Evolutionary conservation across 75 land plant genomes (phyloP).

Genomic region (Pseudotsuga menziesii): DNA sequence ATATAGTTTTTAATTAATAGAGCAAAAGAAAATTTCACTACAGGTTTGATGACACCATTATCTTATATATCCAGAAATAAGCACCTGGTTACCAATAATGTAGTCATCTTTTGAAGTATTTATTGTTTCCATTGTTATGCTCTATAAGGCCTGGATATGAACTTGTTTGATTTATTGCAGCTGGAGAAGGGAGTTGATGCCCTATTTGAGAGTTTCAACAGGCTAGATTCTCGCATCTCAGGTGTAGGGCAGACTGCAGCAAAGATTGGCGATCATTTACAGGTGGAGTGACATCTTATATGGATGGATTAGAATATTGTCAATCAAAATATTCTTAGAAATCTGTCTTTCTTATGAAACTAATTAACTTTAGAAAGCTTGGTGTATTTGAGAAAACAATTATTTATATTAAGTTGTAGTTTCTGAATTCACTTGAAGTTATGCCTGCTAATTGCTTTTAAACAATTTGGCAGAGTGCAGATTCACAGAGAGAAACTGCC

Average conservation of each 20-base stretch:
- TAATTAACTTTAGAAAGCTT: neutral
- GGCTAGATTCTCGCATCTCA: slow-evolving; percentile 93
- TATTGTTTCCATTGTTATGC: neutral
- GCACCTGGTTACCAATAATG: neutral
- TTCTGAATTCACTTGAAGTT: slow-evolving; percentile 1
- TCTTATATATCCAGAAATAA: neutral
- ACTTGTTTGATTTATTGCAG: slow-evolving; percentile 29
- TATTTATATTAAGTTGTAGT: neutral
- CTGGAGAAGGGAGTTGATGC: slow-evolving; percentile 95
- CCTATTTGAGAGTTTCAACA: slow-evolving; percentile 86
- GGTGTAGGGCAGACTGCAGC: slow-evolving; percentile 99
- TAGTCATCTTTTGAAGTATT: neutral
- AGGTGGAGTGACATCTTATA: slow-evolving; percentile 44
- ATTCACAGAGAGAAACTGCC: slow-evolving; percentile 93
- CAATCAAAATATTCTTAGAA: neutral
- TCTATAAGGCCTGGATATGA: neutral
- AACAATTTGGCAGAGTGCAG: slow-evolving; percentile 78
- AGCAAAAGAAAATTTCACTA: too few relatives aligned
- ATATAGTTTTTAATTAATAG: too few relatives aligned
- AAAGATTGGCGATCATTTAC: slow-evolving; percentile 97
- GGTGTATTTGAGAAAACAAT: neutral
- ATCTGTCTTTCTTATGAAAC: neutral
- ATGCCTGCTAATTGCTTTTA: neutral
- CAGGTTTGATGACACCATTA: neutral
- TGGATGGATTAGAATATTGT: neutral